Conservation (phyloP, 2,329 filamentous ascomycete species). For the Lasiodiplodia citricola region DNA sequence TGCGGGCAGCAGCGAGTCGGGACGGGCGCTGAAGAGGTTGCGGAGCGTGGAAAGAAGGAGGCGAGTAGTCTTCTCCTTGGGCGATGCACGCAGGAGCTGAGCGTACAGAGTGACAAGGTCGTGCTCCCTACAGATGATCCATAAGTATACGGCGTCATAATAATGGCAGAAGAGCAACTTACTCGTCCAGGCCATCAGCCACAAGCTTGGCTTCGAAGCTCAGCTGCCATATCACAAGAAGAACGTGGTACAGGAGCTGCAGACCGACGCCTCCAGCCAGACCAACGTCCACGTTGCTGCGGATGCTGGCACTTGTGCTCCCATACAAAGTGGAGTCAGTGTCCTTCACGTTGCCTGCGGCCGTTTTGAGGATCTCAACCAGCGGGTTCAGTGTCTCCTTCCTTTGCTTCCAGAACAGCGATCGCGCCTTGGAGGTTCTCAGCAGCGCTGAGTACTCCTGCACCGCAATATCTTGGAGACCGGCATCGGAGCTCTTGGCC, state of each 20-base stretch:
- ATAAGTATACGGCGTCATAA: constrained; percentile 15
- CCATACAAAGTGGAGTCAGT: constrained; percentile 63
- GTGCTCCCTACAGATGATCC: constrained; percentile 70
- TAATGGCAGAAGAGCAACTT: constrained; percentile 41
- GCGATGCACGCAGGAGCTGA: constrained; percentile 88
- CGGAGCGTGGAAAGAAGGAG: constrained; percentile 86
- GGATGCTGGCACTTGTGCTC: constrained; percentile 59
- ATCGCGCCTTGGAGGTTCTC: constrained; percentile 73
- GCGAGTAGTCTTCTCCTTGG: constrained; percentile 97
- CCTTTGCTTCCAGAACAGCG: constrained; percentile 89
- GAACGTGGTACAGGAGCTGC: constrained; percentile 90
- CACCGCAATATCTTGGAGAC: constrained; percentile 93
- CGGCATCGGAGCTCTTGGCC: constrained; percentile 83
- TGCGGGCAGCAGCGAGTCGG: constrained; percentile 72
- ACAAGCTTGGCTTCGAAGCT: constrained; percentile 80
- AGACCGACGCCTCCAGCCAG: constrained; percentile 80
- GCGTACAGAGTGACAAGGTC: constrained; percentile 91
- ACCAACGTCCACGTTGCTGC: constrained; percentile 68
- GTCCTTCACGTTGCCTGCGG: constrained; percentile 75
- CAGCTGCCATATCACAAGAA: constrained; percentile 94
- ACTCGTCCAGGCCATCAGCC: constrained; percentile 86
- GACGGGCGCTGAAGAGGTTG: constrained; percentile 81
- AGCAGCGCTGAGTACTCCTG: constrained; percentile 87
- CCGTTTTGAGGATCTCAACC: constrained; percentile 76
- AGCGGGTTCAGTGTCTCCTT: constrained; percentile 83